Evolutionary conservation across 1,284 basidiomycete species (phyloP).

Genomic region (Naganishia albida): DNA sequence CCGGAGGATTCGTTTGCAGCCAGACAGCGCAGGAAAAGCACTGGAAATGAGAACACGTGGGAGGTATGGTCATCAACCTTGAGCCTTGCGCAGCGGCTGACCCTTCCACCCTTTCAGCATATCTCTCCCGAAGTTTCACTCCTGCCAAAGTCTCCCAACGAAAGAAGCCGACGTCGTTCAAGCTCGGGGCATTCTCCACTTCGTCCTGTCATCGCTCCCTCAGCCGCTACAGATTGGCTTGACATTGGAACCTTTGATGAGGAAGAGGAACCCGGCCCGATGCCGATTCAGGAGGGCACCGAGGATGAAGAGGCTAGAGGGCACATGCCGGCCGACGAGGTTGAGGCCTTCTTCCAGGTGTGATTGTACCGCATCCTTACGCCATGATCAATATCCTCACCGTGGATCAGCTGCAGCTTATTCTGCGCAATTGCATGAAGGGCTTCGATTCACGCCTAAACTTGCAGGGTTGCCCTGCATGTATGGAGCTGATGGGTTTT

Average conservation of each 20-base stretch:
- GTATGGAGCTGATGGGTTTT: too few species aligned
- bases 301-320: constrained; percentile 49
- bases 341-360: constrained; percentile 45
- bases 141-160: constrained; percentile 80
- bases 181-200: constrained; percentile 68
- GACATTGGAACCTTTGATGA: constrained; percentile 64
- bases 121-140: constrained; percentile 91
- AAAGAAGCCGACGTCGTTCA: constrained; percentile 65
- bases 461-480: too few species aligned
- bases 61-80: constrained; percentile 63
- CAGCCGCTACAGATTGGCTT: constrained; percentile 67
- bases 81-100: constrained; percentile 1
- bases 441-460: too few species aligned
- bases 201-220: constrained; percentile 73
- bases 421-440: too few species aligned
- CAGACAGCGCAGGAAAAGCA: constrained; percentile 63
- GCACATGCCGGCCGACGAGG: constrained; percentile 52
- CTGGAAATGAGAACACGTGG: constrained; percentile 76
- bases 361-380: not conserved
- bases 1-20: constrained; percentile 60
- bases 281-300: constrained; percentile 59
- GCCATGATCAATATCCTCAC: too few species aligned
- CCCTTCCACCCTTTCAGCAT: constrained; percentile 61
- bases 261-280: constrained; percentile 67
- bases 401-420: too few species aligned